A percentile compares a stretch with the other conserved stretches of the same genome.
These are phyloP conservation scores for Yamadazyma taylorii DNA, from an alignment of 1,139 yeast species.

Conservation along the genomic window DNA sequence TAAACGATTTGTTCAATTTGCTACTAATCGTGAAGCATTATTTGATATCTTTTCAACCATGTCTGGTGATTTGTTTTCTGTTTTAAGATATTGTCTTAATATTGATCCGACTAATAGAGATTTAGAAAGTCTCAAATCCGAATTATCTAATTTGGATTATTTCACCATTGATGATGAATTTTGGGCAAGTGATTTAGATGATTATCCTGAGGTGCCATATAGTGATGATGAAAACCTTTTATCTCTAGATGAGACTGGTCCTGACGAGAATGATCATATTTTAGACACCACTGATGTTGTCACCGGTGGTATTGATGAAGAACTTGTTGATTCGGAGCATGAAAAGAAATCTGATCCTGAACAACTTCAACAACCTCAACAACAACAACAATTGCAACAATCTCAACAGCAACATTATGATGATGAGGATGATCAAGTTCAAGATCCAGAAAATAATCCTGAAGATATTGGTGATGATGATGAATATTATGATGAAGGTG, in stretches of 20 bases:
- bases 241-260: conserved; percentile 6
- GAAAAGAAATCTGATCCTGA: neutral
- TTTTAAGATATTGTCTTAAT: conserved; percentile 73
- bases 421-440: too few relatives aligned
- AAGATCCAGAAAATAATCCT: too few relatives aligned
- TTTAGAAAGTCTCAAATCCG: conserved; percentile 56
- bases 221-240: conserved; percentile 11
- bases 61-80: conserved; percentile 84
- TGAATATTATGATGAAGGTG: conserved; percentile 16
- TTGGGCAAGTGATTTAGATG: conserved; percentile 47
- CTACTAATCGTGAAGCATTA: conserved; percentile 81
- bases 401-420: neutral
- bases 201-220: conserved; percentile 13
- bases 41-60: conserved; percentile 91
- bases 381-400: too few relatives aligned
- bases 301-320: conserved; percentile 7
- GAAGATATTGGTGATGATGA: conserved; percentile 5
- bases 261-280: neutral
- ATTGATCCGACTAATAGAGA: conserved; percentile 88
- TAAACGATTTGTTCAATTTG: conserved; percentile 83
- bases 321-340: conserved; percentile 1
- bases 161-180: conserved; percentile 86
- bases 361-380: too few relatives aligned
- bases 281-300: conserved; percentile 2
- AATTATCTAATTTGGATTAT: conserved; percentile 57